A percentile compares a stretch with the other conserved stretches of the same genome.
These are phyloP conservation scores for Metarhizium humberi DNA, from an alignment of 2,329 filamentous ascomycete species.

Conservation along the genomic window DNA sequence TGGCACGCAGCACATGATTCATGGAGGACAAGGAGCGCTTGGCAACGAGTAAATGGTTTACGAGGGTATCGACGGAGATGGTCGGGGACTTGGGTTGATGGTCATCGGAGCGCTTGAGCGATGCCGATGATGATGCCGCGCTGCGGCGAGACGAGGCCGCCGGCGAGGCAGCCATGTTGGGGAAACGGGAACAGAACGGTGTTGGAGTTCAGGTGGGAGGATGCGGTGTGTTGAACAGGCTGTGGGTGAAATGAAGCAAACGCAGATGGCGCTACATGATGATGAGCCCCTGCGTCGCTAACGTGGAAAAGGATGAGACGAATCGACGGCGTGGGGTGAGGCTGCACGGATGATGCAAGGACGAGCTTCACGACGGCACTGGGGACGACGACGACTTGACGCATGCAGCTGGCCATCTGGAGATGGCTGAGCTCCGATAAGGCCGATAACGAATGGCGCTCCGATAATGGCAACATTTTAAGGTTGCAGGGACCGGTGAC, in stretches of 20 bases:
- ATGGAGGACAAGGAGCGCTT: conserved; percentile 84
- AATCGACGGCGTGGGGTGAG: not conserved
- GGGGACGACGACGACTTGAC: not conserved
- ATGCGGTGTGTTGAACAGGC: not conserved
- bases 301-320: not conserved
- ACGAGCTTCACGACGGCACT: not conserved
- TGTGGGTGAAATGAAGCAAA: not conserved
- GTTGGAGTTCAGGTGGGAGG: not conserved
- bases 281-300: not conserved
- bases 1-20: conserved; percentile 72
- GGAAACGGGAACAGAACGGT: not conserved
- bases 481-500: not conserved
- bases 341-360: not conserved
- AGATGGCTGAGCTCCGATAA: not conserved
- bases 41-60: conserved; percentile 74
- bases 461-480: not conserved
- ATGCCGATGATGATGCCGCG: conserved; percentile 25
- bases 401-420: not conserved
- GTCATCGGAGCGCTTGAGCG: conserved; percentile 21
- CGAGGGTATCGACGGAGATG: conserved; percentile 60
- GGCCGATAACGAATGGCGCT: not conserved
- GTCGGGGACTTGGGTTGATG: conserved; percentile 8
- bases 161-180: conserved; percentile 26
- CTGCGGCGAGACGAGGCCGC: conserved; percentile 26
- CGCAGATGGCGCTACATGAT: conserved; percentile 5